Percentiles rank a stretch among this genome's conserved stretches.
Conservation (phyloP, 1,284 basidiomycete species). For the Wolfiporia cocos region DNA sequence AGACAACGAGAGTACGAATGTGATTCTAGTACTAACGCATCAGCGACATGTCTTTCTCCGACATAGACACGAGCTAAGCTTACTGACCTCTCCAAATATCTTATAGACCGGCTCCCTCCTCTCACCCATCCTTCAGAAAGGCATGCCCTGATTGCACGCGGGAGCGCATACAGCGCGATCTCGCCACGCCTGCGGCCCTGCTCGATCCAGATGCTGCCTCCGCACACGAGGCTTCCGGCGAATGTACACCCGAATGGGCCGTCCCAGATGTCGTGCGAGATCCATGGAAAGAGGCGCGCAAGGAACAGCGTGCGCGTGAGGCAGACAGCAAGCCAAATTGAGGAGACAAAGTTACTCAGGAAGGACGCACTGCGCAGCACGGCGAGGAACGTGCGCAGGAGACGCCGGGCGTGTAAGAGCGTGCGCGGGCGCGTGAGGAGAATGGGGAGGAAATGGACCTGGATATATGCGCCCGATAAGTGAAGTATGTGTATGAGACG, state of each 20-base stretch:
- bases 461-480: too few relatives aligned
- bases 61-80: constrained; percentile 4
- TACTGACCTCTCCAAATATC: constrained; percentile 47
- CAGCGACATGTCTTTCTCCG: constrained; percentile 20
- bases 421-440: constrained; percentile 50
- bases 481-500: too few relatives aligned
- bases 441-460: constrained; percentile 67
- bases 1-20: constrained; percentile 58
- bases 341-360: constrained; percentile 63
- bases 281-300: constrained; percentile 52
- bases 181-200: constrained; percentile 63
- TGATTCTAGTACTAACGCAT: constrained; percentile 24
- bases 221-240: constrained; percentile 65
- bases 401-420: constrained; percentile 37
- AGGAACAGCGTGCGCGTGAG: constrained; percentile 56
- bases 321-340: constrained; percentile 66
- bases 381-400: constrained; percentile 37
- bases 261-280: constrained; percentile 74
- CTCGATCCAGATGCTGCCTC: constrained; percentile 71
- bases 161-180: constrained; percentile 73
- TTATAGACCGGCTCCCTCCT: constrained; percentile 32
- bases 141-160: constrained; percentile 56
- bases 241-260: constrained; percentile 64
- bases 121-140: constrained; percentile 49
- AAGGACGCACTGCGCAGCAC: constrained; percentile 63